Conservation (phyloP, 148 eudicot genomes). For the Mesembryanthemum crystallinum region DNA sequence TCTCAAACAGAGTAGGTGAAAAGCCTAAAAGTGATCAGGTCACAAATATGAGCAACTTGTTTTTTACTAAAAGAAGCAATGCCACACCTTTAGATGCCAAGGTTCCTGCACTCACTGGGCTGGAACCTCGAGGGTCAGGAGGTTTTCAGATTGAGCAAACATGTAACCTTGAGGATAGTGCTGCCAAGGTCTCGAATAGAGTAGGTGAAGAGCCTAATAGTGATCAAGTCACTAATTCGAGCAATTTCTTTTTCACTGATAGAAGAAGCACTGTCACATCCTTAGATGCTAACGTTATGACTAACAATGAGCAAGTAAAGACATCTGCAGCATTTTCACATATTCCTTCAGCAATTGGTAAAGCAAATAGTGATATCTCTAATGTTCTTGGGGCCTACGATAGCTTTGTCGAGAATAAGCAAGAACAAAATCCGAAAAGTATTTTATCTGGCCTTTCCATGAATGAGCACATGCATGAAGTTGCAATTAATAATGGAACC, state of each 20-base stretch:
- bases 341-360: conserved; percentile 38
- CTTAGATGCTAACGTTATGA: conserved; percentile 28
- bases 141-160: conserved; percentile 31
- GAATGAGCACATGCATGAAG: conserved; percentile 35
- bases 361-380: conserved; percentile 35
- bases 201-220: conserved; percentile 36
- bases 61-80: conserved; percentile 33
- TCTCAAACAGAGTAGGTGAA: conserved; percentile 31
- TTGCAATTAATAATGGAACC: conserved; percentile 29
- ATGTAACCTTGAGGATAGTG: conserved; percentile 26
- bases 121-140: conserved; percentile 30
- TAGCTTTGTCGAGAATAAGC: conserved; percentile 39
- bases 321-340: conserved; percentile 31
- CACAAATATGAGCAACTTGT: conserved; percentile 28
- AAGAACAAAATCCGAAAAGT: conserved; percentile 36
- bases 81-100: conserved; percentile 25
- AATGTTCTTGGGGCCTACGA: conserved; percentile 32
- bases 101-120: conserved; percentile 23
- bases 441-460: conserved; percentile 36
- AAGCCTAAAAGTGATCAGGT: conserved; percentile 37
- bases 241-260: conserved; percentile 31
- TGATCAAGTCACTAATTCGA: conserved; percentile 31
- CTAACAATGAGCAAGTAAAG: conserved; percentile 27
- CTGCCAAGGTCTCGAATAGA: conserved; percentile 27
- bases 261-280: conserved; percentile 28